These are phyloP conservation scores for Xylariaceae sp. DNA, from an alignment of 2,329 filamentous ascomycete species.

Conservation along the genomic window DNA sequence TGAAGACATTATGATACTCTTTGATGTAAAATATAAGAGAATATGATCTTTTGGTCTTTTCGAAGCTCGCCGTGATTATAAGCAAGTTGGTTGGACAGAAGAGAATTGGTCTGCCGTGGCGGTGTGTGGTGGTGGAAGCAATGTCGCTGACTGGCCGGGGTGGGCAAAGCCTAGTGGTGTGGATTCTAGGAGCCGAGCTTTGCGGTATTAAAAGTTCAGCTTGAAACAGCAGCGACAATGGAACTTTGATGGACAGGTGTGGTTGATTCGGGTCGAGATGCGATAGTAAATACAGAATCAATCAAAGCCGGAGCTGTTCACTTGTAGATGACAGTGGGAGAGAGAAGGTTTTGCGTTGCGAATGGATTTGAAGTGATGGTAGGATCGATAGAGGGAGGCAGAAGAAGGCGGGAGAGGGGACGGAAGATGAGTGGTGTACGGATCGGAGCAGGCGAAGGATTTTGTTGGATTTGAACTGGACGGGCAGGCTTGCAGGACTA, in stretches of 20 bases:
- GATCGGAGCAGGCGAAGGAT: slow-evolving; percentile 22
- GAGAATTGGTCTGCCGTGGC: slow-evolving; percentile 17
- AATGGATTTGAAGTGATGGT: neutral
- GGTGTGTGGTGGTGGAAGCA: slow-evolving; percentile 17
- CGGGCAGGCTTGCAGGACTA: too few species aligned
- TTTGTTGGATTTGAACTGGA: slow-evolving; percentile 16
- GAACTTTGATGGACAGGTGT: slow-evolving; percentile 2
- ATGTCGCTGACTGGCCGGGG: neutral
- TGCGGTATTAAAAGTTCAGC: slow-evolving; percentile 18
- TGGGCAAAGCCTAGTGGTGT: neutral
- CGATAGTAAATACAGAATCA: neutral
- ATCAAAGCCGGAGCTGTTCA: neutral
- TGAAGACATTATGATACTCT: slow-evolving; percentile 50
- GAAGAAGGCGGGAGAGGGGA: slow-evolving; percentile 3
- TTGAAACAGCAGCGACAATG: slow-evolving; percentile 13
- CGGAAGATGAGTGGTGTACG: slow-evolving; percentile 1
- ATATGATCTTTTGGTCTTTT: slow-evolving; percentile 6
- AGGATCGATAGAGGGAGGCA: neutral
- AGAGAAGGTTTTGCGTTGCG: neutral
- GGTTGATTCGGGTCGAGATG: neutral
- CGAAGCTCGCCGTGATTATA: neutral
- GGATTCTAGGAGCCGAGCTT: slow-evolving; percentile 12
- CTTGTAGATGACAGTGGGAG: neutral
- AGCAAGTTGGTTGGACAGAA: slow-evolving; percentile 14
- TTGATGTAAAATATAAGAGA: slow-evolving; percentile 13